phyloP scores from a whole-genome alignment of 441 rosid species.

The Adansonia rubrostipa region DNA sequence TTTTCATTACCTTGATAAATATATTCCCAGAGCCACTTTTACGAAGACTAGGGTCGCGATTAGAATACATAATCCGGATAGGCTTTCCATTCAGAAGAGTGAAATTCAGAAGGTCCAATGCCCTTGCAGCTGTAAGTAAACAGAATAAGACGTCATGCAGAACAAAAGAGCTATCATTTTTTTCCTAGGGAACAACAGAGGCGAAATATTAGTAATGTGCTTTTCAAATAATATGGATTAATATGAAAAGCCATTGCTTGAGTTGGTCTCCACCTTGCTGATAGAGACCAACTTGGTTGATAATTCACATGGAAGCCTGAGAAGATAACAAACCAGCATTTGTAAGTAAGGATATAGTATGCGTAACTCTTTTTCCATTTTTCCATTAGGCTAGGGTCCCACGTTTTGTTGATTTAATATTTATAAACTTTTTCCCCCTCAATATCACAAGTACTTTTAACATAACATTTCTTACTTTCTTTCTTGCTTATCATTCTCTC shows the following conservation, averaged over 20 bases:
- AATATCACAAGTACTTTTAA: not conserved
- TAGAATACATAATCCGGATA: conserved; percentile 79
- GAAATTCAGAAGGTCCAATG: conserved; percentile 74
- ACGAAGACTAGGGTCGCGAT: conserved; percentile 80
- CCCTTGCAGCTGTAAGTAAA: conserved; percentile 69
- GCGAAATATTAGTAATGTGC: not conserved
- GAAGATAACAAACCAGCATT: not conserved
- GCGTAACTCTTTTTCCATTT: not conserved
- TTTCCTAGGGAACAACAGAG: not conserved
- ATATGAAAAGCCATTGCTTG: not conserved
- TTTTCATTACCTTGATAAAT: conserved; percentile 64
- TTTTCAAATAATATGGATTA: not conserved
- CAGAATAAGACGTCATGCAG: not conserved
- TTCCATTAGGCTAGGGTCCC: not conserved
- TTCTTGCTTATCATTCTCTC: not conserved
- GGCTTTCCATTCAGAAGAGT: conserved; percentile 74
- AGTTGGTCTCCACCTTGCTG: conserved; percentile 13
- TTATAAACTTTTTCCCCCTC: too few species aligned
- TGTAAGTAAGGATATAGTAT: not conserved
- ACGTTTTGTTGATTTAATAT: not conserved
- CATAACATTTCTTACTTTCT: not conserved
- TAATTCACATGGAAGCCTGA: not conserved
- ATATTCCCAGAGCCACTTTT: conserved; percentile 88
- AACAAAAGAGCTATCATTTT: not conserved
- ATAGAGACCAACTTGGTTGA: not conserved